Percentiles rank a stretch among this genome's conserved stretches.
These are phyloP conservation scores for Dactylella cylindrospora DNA, from an alignment of 2,329 filamentous ascomycete genomes.

Conservation along the genomic window DNA sequence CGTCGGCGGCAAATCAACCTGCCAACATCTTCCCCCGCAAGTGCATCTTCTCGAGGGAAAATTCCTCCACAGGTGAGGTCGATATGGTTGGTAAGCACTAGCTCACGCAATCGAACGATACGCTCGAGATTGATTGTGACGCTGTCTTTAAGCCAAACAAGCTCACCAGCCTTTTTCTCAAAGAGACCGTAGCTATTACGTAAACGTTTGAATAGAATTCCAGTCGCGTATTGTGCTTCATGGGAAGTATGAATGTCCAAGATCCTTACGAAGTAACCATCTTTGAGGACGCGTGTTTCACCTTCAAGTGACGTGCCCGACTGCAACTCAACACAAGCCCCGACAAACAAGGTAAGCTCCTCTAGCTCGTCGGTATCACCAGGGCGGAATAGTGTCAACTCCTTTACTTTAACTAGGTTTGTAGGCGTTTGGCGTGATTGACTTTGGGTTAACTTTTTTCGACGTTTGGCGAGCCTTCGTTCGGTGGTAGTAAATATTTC, in stretches of 20 bases:
- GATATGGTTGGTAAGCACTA: constrained; percentile 22
- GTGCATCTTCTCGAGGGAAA: constrained; percentile 9
- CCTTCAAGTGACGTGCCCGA: constrained; percentile 2
- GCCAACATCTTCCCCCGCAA: constrained; percentile 5
- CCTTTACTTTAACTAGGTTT: background rate
- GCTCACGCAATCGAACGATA: constrained; percentile 10
- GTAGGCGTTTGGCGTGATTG: background rate
- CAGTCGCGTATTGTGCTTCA: constrained; percentile 13
- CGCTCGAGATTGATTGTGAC: background rate
- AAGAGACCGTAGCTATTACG: constrained; percentile 22
- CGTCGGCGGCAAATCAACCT: constrained; percentile 29
- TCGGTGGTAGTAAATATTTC: no score
- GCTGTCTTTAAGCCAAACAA: constrained; percentile 19
- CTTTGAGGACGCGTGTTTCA: background rate
- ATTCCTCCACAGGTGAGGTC: constrained; percentile 24
- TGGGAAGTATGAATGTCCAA: constrained; percentile 11
- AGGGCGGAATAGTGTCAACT: constrained; percentile 9
- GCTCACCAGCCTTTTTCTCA: constrained; percentile 8
- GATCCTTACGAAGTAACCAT: constrained; percentile 18
- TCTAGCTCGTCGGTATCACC: background rate
- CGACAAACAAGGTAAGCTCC: constrained; percentile 5
- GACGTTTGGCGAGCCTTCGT: no score
- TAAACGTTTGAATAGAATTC: constrained; percentile 21
- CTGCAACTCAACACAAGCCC: constrained; percentile 21
- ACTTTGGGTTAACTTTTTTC: background rate